Conservation (phyloP, 2,329 filamentous ascomycete species). For the Botrytis byssoidea region DNA sequence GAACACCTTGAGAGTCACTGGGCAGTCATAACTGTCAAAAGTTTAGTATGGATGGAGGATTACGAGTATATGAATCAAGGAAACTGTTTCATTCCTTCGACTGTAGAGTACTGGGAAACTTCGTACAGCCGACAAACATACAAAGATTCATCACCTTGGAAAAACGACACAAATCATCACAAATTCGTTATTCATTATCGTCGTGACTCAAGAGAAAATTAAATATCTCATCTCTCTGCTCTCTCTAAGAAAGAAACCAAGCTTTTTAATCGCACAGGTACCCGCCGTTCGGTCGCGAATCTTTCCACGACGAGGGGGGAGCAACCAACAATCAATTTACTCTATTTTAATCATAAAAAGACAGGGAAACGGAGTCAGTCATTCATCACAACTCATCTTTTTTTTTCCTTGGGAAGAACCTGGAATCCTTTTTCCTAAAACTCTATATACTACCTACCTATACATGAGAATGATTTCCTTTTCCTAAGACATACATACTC, state of each 20-base stretch:
- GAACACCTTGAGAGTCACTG: conserved; percentile 12
- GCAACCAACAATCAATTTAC: neutral
- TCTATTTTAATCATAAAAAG: neutral
- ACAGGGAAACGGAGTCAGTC: neutral
- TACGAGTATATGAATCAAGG: neutral
- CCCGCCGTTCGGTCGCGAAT: conserved; percentile 2
- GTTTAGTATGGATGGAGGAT: neutral
- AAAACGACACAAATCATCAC: neutral
- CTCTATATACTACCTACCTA: neutral
- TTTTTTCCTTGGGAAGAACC: neutral
- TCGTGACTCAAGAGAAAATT: neutral
- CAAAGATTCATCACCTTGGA: neutral
- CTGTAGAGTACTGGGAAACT: neutral
- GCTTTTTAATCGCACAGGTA: neutral
- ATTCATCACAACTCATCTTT: neutral
- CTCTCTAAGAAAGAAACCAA: neutral
- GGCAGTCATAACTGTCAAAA: neutral
- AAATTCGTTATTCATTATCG: neutral
- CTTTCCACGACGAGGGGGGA: neutral
- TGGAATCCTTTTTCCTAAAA: neutral
- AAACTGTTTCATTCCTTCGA: neutral
- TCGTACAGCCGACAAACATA: neutral
- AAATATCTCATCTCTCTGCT: neutral
- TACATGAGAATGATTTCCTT: conserved; percentile 15
- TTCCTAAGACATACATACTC: conserved; percentile 1